Conservation (phyloP, 2,329 filamentous ascomycete genomes). For the Fusarium sp. region DNA sequence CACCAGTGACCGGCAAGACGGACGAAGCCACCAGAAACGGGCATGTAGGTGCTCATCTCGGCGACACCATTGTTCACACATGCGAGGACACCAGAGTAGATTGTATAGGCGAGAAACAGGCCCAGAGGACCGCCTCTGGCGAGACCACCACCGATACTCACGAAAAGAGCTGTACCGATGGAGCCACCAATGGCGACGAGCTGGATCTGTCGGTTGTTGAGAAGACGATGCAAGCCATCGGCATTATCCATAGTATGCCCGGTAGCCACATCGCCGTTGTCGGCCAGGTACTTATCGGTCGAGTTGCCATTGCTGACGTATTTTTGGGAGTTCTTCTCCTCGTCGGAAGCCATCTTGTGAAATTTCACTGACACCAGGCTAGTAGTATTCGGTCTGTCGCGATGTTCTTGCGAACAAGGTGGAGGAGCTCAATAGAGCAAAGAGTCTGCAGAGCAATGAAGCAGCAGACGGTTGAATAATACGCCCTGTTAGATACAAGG, state of each 20-base stretch:
- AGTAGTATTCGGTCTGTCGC: constrained; percentile 11
- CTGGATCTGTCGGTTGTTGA: constrained; percentile 68
- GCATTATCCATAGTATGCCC: constrained; percentile 50
- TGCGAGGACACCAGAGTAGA: constrained; percentile 68
- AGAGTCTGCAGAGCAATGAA: constrained; percentile 40
- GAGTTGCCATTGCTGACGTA: constrained; percentile 47
- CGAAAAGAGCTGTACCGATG: constrained; percentile 70
- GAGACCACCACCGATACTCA: constrained; percentile 70
- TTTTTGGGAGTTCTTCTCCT: constrained; percentile 48
- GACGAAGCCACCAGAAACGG: constrained; percentile 73
- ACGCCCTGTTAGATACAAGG: constrained; percentile 22
- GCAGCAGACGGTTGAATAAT: constrained; percentile 37
- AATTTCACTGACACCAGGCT: constrained; percentile 15
- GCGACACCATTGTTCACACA: constrained; percentile 75
- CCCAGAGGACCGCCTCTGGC: constrained; percentile 60
- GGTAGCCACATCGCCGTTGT: constrained; percentile 45
- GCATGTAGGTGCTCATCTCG: constrained; percentile 74
- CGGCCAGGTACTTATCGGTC: constrained; percentile 36
- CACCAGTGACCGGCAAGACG: constrained; percentile 74
- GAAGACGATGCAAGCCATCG: constrained; percentile 60
- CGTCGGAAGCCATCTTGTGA: constrained; percentile 44
- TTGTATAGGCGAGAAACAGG: constrained; percentile 69
- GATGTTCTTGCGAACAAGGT: constrained; percentile 10
- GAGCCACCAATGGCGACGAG: constrained; percentile 70
- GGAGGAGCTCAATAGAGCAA: constrained; percentile 36